Conservation (phyloP, 2,329 filamentous ascomycete genomes). For the Trichoderma cornu-damae region DNA sequence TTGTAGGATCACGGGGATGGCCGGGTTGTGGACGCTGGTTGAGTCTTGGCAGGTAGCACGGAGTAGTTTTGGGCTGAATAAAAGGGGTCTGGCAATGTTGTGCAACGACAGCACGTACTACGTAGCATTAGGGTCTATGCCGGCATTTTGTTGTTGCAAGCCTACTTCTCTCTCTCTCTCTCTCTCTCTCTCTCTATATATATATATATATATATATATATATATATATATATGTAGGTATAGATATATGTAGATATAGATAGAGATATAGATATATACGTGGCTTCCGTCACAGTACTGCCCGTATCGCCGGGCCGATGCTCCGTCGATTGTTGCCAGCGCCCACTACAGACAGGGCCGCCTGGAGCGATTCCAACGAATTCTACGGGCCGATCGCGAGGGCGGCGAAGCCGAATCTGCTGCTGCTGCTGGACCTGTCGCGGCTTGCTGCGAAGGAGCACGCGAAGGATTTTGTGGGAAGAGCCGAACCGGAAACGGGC, state of each 20-base stretch:
- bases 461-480: constrained; percentile 24
- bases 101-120: too few relatives aligned
- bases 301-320: constrained; percentile 18
- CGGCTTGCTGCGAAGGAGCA: constrained; percentile 20
- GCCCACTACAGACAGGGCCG: constrained; percentile 23
- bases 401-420: background rate
- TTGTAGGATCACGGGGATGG: background rate
- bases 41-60: background rate
- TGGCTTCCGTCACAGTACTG: constrained; percentile 16
- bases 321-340: constrained; percentile 19
- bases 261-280: too few relatives aligned
- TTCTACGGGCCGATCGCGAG: too few relatives aligned
- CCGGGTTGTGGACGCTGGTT: background rate
- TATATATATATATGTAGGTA: too few relatives aligned
- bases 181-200: too few relatives aligned
- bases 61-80: background rate
- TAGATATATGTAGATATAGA: too few relatives aligned
- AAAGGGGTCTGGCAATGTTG: background rate
- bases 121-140: too few relatives aligned
- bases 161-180: too few relatives aligned
- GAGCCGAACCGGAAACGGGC: constrained; percentile 20
- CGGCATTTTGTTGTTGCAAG: too few relatives aligned
- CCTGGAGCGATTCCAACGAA: constrained; percentile 19
- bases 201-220: too few relatives aligned
- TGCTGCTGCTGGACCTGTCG: constrained; percentile 4